Conservation (phyloP, 331 rosid species). For the Ulmus americana region DNA sequence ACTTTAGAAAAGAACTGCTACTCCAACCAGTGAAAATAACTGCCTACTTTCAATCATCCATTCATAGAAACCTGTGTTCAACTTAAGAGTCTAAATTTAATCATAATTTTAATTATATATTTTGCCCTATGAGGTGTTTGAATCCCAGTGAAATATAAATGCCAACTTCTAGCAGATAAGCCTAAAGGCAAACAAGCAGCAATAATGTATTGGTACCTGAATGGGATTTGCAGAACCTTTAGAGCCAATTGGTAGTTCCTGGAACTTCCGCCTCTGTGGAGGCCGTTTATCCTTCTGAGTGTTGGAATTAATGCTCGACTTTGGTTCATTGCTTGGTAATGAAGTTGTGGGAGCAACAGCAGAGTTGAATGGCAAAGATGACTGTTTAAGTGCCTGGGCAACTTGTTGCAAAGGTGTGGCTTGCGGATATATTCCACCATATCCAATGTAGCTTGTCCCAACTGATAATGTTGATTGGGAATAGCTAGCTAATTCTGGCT, state of each 20-base stretch:
- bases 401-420: constrained; percentile 95
- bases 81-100: neutral
- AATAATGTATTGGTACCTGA: constrained; percentile 61
- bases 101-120: neutral
- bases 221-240: constrained; percentile 41
- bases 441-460: constrained; percentile 86
- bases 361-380: constrained; percentile 53
- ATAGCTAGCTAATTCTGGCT: constrained; percentile 41
- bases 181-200: constrained; percentile 20
- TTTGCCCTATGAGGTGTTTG: neutral
- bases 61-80: neutral
- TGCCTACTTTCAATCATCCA: neutral
- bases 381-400: constrained; percentile 79
- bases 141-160: neutral
- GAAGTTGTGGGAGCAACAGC: constrained; percentile 48
- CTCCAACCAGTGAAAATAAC: too few relatives aligned
- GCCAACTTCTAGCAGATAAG: neutral
- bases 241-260: constrained; percentile 62
- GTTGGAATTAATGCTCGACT: constrained; percentile 28
- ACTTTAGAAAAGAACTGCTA: too few relatives aligned
- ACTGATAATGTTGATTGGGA: constrained; percentile 40
- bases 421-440: constrained; percentile 94
- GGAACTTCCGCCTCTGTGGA: constrained; percentile 76
- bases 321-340: constrained; percentile 36
- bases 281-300: constrained; percentile 53